Evolutionary conservation across 805 yeast genomes (phyloP), one percentile per base, ranked within the genome.

Genomic region (Candida xyloterini): DNA sequence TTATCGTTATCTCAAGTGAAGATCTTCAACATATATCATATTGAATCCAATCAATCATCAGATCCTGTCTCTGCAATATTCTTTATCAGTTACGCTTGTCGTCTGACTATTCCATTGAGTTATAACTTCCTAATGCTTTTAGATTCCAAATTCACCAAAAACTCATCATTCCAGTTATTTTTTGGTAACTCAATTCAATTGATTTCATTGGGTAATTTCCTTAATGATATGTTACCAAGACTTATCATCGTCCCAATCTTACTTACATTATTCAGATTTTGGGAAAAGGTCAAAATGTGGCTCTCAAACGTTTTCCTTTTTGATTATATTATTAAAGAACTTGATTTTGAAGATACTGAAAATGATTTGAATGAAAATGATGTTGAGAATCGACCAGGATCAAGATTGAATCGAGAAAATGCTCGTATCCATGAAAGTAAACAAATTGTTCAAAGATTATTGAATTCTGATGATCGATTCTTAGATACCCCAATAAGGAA

Each of bases 21-120:
- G 44, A 65, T 87, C 5, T 87, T 87, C 68, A 81, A 83, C 55
- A 71, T 83, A 59, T 87, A 85, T 57, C 89, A 84, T 45, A 69
- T 87, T 42, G 61, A 60, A 33, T 88, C 84, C 10, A 78, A 81
- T 14, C 73, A 72, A 46, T 73, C 79, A 38, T 81, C 91, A 0
- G 91, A 83, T 55, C 82, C 86, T 0, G 83, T 85, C 0, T 79
- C 87, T 11, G 73, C 84, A 15, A 71, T 86, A 24, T 87, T 86
- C 56, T 87, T 84, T 58, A 78, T 89, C 15, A 82, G 84, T 52
- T 86, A 87, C 52, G 79, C 86, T 14, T 83, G 90, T 36, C 78
- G 95, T 47, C 66, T 87, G 56, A 84, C 95, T 0, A 80, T 87
- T 10, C 95, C 95, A 9, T 67, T 87, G 46, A 78, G 86, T 18